Base-by-base conservation (phyloP, 2,329 filamentous ascomycete species). In the Exophiala viscosa region DNA sequence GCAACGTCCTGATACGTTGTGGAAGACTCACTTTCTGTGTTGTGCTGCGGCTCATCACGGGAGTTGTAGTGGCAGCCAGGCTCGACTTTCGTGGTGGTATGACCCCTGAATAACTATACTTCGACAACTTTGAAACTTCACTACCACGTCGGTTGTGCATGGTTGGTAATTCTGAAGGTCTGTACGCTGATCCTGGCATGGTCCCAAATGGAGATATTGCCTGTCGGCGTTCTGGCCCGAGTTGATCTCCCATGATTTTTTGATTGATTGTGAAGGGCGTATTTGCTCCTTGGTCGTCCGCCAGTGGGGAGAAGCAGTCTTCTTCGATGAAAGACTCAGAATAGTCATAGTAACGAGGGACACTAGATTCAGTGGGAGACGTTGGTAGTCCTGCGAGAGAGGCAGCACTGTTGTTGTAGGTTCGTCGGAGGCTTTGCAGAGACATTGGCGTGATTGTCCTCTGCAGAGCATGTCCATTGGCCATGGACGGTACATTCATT, bases 121-220 rank as follows among this genome's bases (percentile, higher is more conserved):
- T 57, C 13, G 61, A 59, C 40, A 53, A 45, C 36, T 52, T 57
- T 10, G 61, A 59, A 36, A 53, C 51, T 40, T 60, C 56, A 48
- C 59, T 61, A 34, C 46, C 33, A 6, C 58, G 45, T 28, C 61
- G 57, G 39, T 59, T 61, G 44, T 61, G 57, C 31, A 43, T 35
- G 3, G 60, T 60, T 31, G 60, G 59, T 31, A 62, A 41, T 35
- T 62, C 62, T 20, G 46, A 33, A 6, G 58, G 62, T 23, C 49
- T 40, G 38, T 62, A 63, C 8, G n/a, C 42, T 17, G 62, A 63
- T 2, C 60, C 60, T 43, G 45, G 50, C 31, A 55, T n/a, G 5
- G 50, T 64, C n/a, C 60, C 58, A 43, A 63, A 64, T 9, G 62
- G 61, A 15, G 56, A 60, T 40, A 60, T 60, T 14, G 61, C 61